phyloP scores from a whole-genome alignment of 2,329 filamentous ascomycete genomes.

The Zymoseptoria pseudotritici region DNA sequence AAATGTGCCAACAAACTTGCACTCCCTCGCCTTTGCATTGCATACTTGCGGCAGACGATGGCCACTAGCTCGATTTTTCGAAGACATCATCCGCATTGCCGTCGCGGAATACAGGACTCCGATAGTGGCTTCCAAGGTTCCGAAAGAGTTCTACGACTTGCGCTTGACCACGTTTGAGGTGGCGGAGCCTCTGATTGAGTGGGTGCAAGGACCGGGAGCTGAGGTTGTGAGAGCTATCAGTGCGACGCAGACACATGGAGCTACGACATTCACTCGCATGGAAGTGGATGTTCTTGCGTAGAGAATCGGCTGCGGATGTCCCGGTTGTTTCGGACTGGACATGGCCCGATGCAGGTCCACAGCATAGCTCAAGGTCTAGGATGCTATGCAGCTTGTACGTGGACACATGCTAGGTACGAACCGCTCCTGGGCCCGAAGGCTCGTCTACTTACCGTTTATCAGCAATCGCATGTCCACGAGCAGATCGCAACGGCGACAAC shows the following conservation, averaged over 20 bases:
- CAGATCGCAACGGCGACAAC: background rate
- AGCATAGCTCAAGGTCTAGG: background rate
- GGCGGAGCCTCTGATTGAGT: conserved; percentile 21
- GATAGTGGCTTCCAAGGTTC: conserved; percentile 16
- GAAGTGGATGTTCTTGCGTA: conserved; percentile 3
- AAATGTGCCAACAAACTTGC: conserved; percentile 19
- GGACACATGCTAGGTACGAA: no score
- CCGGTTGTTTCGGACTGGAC: background rate
- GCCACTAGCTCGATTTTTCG: conserved; percentile 18
- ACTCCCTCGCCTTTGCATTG: conserved; percentile 22
- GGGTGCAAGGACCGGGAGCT: conserved; percentile 16
- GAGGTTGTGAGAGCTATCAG: background rate
- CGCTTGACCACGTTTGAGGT: conserved; percentile 25
- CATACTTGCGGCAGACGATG: conserved; percentile 23
- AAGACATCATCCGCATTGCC: conserved; percentile 23
- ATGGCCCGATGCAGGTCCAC: background rate
- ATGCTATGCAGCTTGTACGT: background rate
- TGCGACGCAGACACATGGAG: background rate
- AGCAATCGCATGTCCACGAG: background rate
- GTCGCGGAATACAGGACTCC: conserved; percentile 23
- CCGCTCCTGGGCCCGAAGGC: background rate
- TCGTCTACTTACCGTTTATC: background rate
- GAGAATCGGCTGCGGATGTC: background rate
- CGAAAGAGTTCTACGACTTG: conserved; percentile 24
- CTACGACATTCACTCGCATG: conserved; percentile 2